These are phyloP conservation scores for Pichia scutulata DNA, from an alignment of 805 yeast genomes.

Conservation along the genomic window DNA sequence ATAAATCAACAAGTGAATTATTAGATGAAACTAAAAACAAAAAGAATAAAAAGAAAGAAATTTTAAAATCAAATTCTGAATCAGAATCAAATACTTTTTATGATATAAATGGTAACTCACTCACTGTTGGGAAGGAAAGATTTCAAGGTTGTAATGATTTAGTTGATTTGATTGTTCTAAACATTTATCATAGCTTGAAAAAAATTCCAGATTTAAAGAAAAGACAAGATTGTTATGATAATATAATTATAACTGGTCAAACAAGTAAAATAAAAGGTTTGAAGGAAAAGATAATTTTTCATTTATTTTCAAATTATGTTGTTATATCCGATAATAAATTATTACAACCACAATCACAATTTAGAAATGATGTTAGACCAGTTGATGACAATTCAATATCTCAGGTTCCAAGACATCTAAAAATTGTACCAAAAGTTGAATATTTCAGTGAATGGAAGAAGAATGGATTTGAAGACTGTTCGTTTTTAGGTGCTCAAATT, in stretches of 20 bases:
- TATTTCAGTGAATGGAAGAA: constrained; percentile 94
- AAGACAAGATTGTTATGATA: constrained; percentile 80
- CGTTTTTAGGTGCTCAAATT: constrained; percentile 81
- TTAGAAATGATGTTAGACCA: constrained; percentile 24
- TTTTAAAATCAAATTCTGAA: constrained; percentile 48
- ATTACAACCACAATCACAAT: constrained; percentile 19
- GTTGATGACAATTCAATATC: constrained; percentile 25
- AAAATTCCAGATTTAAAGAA: constrained; percentile 54
- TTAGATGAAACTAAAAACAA: constrained; percentile 21
- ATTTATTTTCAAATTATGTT: constrained; percentile 31
- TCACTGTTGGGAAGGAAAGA: constrained; percentile 83
- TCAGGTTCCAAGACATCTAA: constrained; percentile 78
- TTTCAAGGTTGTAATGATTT: constrained; percentile 70
- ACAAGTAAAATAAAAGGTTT: constrained; percentile 71
- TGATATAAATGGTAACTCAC: constrained; percentile 47
- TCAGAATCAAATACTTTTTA: constrained; percentile 63
- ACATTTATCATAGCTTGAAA: constrained; percentile 45
- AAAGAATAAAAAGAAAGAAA: constrained; percentile 9
- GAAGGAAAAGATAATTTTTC: constrained; percentile 55
- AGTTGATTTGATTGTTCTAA: constrained; percentile 45
- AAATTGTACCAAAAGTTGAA: constrained; percentile 69
- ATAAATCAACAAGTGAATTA: constrained; percentile 48
- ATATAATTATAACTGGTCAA: constrained; percentile 72
- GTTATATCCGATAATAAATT: constrained; percentile 16
- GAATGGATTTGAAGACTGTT: constrained; percentile 64